Evolutionary conservation across 2,329 filamentous ascomycete species (phyloP).

Genomic region (Aspergillus ochraceoroseus): DNA sequence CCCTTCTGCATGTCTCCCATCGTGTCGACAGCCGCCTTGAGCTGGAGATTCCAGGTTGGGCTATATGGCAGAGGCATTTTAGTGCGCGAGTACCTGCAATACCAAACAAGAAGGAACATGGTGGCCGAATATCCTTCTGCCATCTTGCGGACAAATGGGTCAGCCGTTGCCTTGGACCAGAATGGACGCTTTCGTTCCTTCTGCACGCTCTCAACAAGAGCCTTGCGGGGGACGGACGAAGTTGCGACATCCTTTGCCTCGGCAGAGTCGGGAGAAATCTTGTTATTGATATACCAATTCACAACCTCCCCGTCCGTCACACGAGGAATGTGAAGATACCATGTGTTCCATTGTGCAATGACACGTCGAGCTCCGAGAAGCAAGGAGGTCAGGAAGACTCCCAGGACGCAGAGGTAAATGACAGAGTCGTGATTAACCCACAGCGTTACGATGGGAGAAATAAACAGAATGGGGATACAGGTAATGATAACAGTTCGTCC

Average conservation of each 20-base stretch:
- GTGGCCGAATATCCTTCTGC: slow-evolving; percentile 50
- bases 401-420: slow-evolving; percentile 54
- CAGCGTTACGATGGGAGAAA: slow-evolving; percentile 53
- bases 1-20: slow-evolving; percentile 52
- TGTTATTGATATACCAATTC: slow-evolving; percentile 37
- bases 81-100: slow-evolving; percentile 41
- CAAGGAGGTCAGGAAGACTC: slow-evolving; percentile 49
- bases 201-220: slow-evolving; percentile 43
- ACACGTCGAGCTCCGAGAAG: slow-evolving; percentile 50
- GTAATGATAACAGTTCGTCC: slow-evolving; percentile 53
- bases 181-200: slow-evolving; percentile 41
- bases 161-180: slow-evolving; percentile 42
- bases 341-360: slow-evolving; percentile 55
- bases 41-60: slow-evolving; percentile 54
- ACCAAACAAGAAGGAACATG: slow-evolving; percentile 52
- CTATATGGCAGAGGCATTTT: slow-evolving; percentile 49
- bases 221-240: slow-evolving; percentile 33
- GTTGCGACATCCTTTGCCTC: slow-evolving; percentile 9
- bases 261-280: too few species aligned
- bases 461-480: slow-evolving; percentile 52
- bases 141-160: slow-evolving; percentile 47
- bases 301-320: slow-evolving; percentile 36
- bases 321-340: slow-evolving; percentile 43
- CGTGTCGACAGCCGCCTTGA: slow-evolving; percentile 51
- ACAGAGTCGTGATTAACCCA: slow-evolving; percentile 51